A percentile compares a stretch with the other conserved stretches of the same genome.
phyloP scores from a whole-genome alignment of 1,139 yeast species.

The Pneumocystis murina region DNA sequence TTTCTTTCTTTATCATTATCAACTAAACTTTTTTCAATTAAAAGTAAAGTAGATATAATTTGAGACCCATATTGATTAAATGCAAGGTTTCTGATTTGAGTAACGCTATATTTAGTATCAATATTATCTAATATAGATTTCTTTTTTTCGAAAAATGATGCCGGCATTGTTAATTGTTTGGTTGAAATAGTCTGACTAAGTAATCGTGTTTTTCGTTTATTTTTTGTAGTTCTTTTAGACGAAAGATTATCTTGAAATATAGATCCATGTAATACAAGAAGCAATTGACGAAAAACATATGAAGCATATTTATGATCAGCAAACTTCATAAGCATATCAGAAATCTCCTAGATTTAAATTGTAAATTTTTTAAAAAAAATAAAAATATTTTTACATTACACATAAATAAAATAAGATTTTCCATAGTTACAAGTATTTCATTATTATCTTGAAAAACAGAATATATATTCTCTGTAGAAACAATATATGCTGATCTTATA shows the following conservation, averaged over 20 bases:
- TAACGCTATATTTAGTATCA: background rate
- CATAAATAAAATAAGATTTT: conserved; percentile 12
- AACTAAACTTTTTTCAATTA: background rate
- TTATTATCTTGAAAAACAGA: conserved; percentile 21
- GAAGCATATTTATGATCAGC: conserved; percentile 7
- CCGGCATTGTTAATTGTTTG: background rate
- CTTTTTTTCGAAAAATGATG: conserved; percentile 1
- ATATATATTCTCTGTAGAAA: conserved; percentile 32
- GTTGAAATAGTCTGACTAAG: background rate
- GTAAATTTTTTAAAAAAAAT: background rate
- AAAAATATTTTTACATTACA: conserved; percentile 6
- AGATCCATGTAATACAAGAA: conserved; percentile 6
- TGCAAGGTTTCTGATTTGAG: conserved; percentile 1
- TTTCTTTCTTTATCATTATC: background rate
- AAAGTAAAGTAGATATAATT: conserved; percentile 1
- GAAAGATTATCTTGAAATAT: background rate
- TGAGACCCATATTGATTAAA: conserved; percentile 5
- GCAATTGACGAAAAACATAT: conserved; percentile 6
- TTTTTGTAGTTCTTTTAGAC: background rate
- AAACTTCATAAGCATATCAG: background rate
- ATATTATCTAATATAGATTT: conserved; percentile 3
- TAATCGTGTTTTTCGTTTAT: background rate
- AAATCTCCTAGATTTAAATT: background rate
- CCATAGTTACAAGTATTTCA: conserved; percentile 18
- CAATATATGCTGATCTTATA: conserved; percentile 57